Evolutionary conservation across 2,329 filamentous ascomycete species (phyloP), one percentile per base, ranked within the genome.

Genomic region (Penicillium brevicompactum): DNA sequence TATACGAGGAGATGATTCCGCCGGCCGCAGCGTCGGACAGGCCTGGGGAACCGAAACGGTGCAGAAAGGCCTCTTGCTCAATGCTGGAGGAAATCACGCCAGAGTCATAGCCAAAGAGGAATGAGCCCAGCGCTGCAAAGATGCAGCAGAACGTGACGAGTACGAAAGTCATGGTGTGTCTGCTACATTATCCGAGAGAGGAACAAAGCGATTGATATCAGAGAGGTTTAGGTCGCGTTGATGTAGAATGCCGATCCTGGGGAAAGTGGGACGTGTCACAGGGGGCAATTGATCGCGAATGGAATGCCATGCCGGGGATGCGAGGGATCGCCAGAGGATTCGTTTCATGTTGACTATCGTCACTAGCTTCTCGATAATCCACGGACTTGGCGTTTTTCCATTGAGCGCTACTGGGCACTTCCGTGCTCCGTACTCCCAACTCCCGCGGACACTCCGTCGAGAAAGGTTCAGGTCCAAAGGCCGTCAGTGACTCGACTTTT

Each of bases 91-190:
- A 65, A 49, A 75, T 74, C 22, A 76, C 69, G 21, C 72, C 72
- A 1, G 70, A 67, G 59, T 81, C 78, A 64, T 80, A 81, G 47
- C 78, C 79, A 59, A 80, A 79, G 13, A 80, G 69, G 51, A 80
- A 75, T 37, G 78, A 78, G 21, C 77, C 79, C 41, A 80, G 69
- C 5, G 75, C 75, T 14, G 76, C 76, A 57, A 80, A 79, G 42
- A 71, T 67, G 55, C 78, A 73, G 55, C 66, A 75, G 31, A 71
- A 59, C 14, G 67, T 67, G 44, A 71, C 71, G 22, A 74, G 63
- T 14, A 62, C 42, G 46, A 62, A 69, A 40, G 65, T 52, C 70
- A 71, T 72, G 38, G 22, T 62, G 31, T 45, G 49, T 21, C 32
- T 57, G 21, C 54, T 50, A 42, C 59, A 61, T 60, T 40, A 42